phyloP scores from a whole-genome alignment of 2,329 filamentous ascomycete genomes.

The Pseudophaeomoniella oleicola region DNA sequence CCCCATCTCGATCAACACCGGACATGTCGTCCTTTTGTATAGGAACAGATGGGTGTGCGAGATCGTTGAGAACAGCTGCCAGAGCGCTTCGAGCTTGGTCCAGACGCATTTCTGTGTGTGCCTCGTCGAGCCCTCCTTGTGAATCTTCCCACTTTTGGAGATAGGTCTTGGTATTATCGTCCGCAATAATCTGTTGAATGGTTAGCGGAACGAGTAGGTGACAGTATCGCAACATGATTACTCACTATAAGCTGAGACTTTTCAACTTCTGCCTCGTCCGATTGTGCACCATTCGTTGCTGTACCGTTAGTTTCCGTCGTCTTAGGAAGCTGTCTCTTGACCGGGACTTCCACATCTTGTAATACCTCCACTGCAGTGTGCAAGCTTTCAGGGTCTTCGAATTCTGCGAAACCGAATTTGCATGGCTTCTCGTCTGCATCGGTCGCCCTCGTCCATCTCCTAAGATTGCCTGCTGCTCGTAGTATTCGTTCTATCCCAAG shows the following conservation, averaged over 20 bases:
- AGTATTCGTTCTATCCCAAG: constrained; percentile 68
- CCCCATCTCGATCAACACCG: constrained; percentile 48
- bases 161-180: constrained; percentile 70
- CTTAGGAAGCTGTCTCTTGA: constrained; percentile 51
- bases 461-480: constrained; percentile 59
- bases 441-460: constrained; percentile 69
- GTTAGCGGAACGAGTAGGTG: constrained; percentile 9
- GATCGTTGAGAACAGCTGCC: constrained; percentile 50
- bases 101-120: constrained; percentile 50
- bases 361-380: constrained; percentile 74
- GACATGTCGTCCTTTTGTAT: constrained; percentile 29
- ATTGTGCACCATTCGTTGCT: constrained; percentile 16
- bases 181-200: constrained; percentile 45
- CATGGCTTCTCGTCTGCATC: constrained; percentile 69
- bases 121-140: constrained; percentile 47
- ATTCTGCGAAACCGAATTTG: constrained; percentile 91
- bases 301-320: constrained; percentile 20
- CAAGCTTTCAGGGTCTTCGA: constrained; percentile 79
- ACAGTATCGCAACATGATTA: constrained; percentile 5
- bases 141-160: constrained; percentile 65
- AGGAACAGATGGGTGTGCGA: constrained; percentile 52
- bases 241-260: constrained; percentile 55
- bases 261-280: constrained; percentile 36
- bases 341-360: constrained; percentile 65
- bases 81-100: constrained; percentile 56